Conservation (phyloP, 176 grass and related monocot species). For the Urochloa ruziziensis region DNA sequence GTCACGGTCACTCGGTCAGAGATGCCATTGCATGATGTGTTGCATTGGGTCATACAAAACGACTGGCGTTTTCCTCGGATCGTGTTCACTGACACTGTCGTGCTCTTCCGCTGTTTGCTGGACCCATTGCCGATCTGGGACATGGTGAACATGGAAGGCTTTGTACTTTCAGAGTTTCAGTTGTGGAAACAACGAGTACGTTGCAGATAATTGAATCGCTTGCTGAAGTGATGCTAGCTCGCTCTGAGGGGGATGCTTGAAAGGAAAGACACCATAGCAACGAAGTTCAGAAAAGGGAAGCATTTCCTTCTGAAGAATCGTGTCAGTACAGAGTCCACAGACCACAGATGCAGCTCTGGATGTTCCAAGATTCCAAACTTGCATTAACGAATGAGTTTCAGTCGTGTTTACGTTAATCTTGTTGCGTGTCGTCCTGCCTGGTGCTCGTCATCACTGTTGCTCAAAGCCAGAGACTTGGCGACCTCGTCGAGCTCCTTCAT, state of each 20-base stretch:
- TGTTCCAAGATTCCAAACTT: constrained; percentile 6
- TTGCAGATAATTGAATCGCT: constrained; percentile 40
- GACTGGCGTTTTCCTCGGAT: not conserved
- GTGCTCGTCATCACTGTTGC: too few relatives aligned
- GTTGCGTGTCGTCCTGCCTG: too few relatives aligned
- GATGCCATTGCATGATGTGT: not conserved
- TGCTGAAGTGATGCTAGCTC: constrained; percentile 16
- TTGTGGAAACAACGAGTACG: constrained; percentile 48
- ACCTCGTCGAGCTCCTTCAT: too few relatives aligned
- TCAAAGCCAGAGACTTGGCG: too few relatives aligned
- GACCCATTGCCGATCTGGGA: not conserved
- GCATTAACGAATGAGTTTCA: not conserved
- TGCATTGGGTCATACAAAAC: not conserved
- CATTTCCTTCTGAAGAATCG: not conserved
- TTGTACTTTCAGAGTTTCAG: constrained; percentile 35
- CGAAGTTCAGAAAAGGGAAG: too few relatives aligned
- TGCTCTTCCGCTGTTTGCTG: not conserved
- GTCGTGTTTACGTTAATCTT: too few relatives aligned
- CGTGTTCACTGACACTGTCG: not conserved
- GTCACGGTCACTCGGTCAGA: not conserved
- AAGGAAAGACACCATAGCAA: not conserved
- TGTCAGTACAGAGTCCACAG: not conserved
- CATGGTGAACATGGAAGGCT: constrained; percentile 52
- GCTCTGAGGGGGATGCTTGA: not conserved
- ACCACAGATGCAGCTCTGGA: not conserved